phyloP scores from a whole-genome alignment of 139 green algal genomes.

The Eudorina sp. region DNA sequence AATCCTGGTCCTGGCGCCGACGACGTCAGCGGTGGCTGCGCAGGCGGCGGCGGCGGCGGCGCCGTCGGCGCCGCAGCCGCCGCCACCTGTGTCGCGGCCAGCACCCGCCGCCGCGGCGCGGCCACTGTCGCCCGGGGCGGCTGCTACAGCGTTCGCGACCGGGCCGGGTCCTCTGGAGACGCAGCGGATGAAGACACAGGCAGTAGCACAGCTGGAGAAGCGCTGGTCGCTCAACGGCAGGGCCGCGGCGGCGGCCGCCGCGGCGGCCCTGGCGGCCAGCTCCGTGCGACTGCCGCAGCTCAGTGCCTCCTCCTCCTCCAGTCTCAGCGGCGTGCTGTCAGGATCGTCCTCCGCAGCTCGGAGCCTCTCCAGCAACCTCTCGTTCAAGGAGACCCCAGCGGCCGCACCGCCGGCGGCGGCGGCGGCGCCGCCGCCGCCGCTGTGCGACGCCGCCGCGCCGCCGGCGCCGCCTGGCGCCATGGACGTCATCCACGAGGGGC shows the following conservation, averaged over 20 bases:
- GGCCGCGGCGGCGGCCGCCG: background rate
- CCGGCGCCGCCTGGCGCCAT: background rate
- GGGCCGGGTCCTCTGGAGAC: background rate
- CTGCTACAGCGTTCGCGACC: too few species aligned
- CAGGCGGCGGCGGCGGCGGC: background rate
- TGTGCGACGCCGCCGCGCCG: background rate
- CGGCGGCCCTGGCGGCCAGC: background rate
- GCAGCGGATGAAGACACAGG: background rate
- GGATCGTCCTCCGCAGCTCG: too few species aligned
- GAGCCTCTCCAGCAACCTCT: too few species aligned
- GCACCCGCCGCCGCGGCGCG: background rate
- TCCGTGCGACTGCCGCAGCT: background rate
- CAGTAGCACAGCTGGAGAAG: slow-evolving; percentile 23
- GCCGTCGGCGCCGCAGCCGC: background rate
- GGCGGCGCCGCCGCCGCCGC: background rate
- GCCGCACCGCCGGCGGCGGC: background rate
- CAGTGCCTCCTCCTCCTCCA: background rate
- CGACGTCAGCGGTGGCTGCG: background rate
- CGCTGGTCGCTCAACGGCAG: slow-evolving; percentile 2
- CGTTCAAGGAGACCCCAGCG: background rate
- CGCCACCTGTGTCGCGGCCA: background rate
- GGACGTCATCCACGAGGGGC: background rate
- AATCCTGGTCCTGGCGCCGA: background rate
- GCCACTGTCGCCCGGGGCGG: background rate
- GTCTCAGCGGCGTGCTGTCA: background rate